Conservation (phyloP, 768 basidiomycete genomes). For the Amanita rimosa region DNA sequence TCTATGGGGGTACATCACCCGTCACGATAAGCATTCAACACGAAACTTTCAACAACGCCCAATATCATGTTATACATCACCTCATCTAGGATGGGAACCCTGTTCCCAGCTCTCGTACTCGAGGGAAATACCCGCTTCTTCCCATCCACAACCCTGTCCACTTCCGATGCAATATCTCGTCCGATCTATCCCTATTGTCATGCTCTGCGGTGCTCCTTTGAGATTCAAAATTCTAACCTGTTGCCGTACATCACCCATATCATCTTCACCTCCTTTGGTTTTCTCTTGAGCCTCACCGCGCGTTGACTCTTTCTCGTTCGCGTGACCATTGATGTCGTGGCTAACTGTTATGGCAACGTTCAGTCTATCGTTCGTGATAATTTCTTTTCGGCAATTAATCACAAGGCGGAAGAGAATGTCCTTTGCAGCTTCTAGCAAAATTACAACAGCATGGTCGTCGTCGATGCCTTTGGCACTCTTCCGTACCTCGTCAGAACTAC, state of each 20-base stretch:
- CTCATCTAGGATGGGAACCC: conserved; percentile 21
- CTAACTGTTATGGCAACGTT: too few species aligned
- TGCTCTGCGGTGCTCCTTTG: conserved; percentile 1
- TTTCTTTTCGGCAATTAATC: conserved; percentile 8
- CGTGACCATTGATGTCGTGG: background rate
- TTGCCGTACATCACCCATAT: background rate
- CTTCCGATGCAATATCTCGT: background rate
- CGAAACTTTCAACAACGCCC: conserved; percentile 24
- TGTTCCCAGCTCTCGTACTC: conserved; percentile 1
- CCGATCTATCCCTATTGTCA: conserved; percentile 5
- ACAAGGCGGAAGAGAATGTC: conserved; percentile 10
- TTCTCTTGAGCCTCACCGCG: background rate
- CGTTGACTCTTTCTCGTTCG: background rate
- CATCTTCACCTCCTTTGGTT: background rate
- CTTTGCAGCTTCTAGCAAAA: conserved; percentile 6
- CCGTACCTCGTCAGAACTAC: background rate
- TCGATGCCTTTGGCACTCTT: background rate
- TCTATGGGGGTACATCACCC: background rate
- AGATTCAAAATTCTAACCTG: background rate
- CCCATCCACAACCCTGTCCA: background rate
- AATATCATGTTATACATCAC: conserved; percentile 27
- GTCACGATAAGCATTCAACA: conserved; percentile 14
- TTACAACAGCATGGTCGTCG: background rate
- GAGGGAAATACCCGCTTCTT: background rate
- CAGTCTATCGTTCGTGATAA: background rate